Evolutionary conservation across 2,329 filamentous ascomycete genomes (phyloP), one percentile per base, ranked within the genome.

Genomic region (Cercospora citrullina): DNA sequence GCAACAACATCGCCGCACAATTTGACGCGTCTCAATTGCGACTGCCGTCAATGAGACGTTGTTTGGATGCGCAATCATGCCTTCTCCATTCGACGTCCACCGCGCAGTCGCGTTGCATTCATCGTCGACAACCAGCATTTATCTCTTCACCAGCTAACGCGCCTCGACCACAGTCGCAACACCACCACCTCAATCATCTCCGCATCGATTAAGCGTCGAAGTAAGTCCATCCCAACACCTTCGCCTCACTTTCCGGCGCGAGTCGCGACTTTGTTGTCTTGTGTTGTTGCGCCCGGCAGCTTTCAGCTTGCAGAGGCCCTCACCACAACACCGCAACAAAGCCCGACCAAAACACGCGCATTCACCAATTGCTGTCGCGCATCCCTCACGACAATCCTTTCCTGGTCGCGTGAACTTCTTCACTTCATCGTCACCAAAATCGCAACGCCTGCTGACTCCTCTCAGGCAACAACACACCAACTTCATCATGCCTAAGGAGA

Each of bases 401-500:
- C 42, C 14, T 18, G 65, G 64, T 71, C 72, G 70, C 70, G 63
- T 64, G 36, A 51, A 63, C 63, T 39, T 63, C 3, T 28, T 66
- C 36, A 30, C 16, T 10, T 36, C 59, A 39, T 67, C 30, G 31
- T 33, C 33, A 58, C 28, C 48, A 58, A 28, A 57, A 42, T n/a
- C 51, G 48, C 62, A 23, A 31, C 51, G 60, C 21, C 33, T 45
- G 30, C 70, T 71, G 45, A 69, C 65, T n/a, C 36, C 51, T 33
- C 67, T 39, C 23, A 60, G 69, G 62, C 26, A 58, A 62, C 57
- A 42, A 61, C 42, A 53, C 48, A 53, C 53, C 26, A 66, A 72
- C 63, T 71, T 67, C 77, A 88, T 72, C 72, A 91, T 91, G 89
- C 89, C 89, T 78, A 91, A 91, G 84, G 88, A 89, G 75, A 87